phyloP scores from a whole-genome alignment of 805 yeast species.

The Candida easanensis region DNA sequence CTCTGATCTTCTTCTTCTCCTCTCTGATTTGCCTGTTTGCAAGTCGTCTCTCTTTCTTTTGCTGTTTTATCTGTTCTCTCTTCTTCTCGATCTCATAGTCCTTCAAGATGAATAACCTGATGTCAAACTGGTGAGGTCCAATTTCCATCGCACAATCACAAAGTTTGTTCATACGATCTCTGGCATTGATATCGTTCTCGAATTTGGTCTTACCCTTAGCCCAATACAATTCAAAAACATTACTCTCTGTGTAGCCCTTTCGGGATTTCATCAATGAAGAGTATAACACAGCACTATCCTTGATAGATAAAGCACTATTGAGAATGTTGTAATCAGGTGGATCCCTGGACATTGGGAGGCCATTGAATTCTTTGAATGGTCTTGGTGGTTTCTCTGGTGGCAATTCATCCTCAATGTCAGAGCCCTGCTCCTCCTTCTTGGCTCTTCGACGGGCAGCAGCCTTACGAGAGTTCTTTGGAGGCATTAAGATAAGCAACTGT shows the following conservation, averaged over 20 bases:
- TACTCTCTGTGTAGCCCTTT: slow-evolving; percentile 58
- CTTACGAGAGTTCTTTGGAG: slow-evolving; percentile 19
- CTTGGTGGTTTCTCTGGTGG: slow-evolving; percentile 30
- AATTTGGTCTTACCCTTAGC: slow-evolving; percentile 51
- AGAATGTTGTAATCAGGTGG: slow-evolving; percentile 64
- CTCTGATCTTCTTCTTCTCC: slow-evolving; percentile 29
- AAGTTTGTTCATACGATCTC: slow-evolving; percentile 87
- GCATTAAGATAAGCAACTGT: slow-evolving; percentile 14
- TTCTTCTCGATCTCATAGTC: slow-evolving; percentile 66
- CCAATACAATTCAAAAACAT: slow-evolving; percentile 81
- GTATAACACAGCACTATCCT: slow-evolving; percentile 71
- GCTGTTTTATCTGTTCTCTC: slow-evolving; percentile 40
- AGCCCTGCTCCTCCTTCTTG: slow-evolving; percentile 18
- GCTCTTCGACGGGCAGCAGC: slow-evolving; percentile 18
- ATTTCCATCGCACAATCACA: slow-evolving; percentile 69
- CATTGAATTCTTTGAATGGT: slow-evolving; percentile 66
- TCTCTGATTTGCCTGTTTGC: slow-evolving; percentile 34
- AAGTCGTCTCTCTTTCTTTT: slow-evolving; percentile 34
- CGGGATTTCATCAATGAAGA: slow-evolving; percentile 74
- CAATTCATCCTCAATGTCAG: slow-evolving; percentile 27
- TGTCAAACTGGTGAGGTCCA: slow-evolving; percentile 83
- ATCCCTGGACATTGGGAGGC: slow-evolving; percentile 63
- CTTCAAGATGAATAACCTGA: slow-evolving; percentile 77
- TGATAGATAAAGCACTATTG: slow-evolving; percentile 62
- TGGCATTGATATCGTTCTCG: slow-evolving; percentile 48